Percentiles rank a stretch among this genome's conserved stretches.
Conservation (phyloP, 2,329 filamentous ascomycete species). For the Neonectria hederae region DNA sequence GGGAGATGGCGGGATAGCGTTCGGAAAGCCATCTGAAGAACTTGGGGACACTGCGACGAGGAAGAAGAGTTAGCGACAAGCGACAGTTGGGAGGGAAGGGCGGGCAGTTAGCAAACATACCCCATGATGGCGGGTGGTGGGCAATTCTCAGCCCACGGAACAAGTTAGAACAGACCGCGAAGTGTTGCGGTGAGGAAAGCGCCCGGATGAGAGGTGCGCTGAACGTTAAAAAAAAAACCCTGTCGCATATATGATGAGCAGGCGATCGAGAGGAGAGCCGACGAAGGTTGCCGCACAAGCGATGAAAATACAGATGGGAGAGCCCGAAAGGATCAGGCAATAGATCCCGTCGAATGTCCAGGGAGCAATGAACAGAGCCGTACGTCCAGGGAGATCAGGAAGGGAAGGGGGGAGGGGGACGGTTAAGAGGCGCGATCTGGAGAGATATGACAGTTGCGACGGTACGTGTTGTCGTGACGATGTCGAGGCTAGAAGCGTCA, state of each 20-base stretch:
- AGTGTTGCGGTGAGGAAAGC: constrained; percentile 20
- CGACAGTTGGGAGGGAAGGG: background rate
- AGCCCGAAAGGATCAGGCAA: constrained; percentile 5
- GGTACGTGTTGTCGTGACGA: constrained; percentile 37
- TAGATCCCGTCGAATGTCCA: constrained; percentile 17
- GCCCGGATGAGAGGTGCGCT: constrained; percentile 28
- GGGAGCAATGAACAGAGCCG: constrained; percentile 17
- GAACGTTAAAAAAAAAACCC: constrained; percentile 34
- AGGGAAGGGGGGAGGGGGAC: constrained; percentile 11
- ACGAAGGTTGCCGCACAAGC: constrained; percentile 12
- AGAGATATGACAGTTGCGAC: constrained; percentile 27
- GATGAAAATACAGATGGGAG: constrained; percentile 14
- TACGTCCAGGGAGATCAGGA: constrained; percentile 11
- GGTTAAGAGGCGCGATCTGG: background rate
- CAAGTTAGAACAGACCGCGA: constrained; percentile 16
- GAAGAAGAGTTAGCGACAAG: constrained; percentile 30
- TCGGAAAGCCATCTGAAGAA: constrained; percentile 99
- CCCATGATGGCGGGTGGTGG: constrained; percentile 43
- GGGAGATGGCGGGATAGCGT: constrained; percentile 97
- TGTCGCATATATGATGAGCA: constrained; percentile 24
- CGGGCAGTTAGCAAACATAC: constrained; percentile 35
- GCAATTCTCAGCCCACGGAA: constrained; percentile 36
- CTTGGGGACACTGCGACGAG: constrained; percentile 71
- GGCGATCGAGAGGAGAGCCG: constrained; percentile 8
- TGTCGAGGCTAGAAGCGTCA: constrained; percentile 19